Conservation (phyloP, 116 monocot species). For the Posidonia oceanica region DNA sequence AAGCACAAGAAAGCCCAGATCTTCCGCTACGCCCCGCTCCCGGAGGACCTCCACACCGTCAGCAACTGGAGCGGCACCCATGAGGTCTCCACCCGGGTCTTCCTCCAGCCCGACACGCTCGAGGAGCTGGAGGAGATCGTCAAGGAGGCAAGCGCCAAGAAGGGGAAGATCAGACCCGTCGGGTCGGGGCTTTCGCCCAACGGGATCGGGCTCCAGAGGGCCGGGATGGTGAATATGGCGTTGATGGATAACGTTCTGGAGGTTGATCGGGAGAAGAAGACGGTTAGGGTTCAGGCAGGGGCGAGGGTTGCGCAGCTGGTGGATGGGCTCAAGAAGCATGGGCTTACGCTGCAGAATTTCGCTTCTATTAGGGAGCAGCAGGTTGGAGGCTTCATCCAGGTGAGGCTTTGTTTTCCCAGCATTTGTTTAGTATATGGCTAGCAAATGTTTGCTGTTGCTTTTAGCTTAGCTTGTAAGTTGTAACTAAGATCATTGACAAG, state of each 20-base stretch:
- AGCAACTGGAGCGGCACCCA: slow-evolving; percentile 98
- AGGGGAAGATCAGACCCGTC: slow-evolving; percentile 60
- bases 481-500: too few relatives aligned
- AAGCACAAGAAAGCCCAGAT: slow-evolving; percentile 82
- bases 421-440: too few relatives aligned
- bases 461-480: too few relatives aligned
- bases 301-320: slow-evolving; percentile 76
- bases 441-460: too few relatives aligned
- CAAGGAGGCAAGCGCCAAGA: slow-evolving; percentile 35
- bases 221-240: slow-evolving; percentile 88
- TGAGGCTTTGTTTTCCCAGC: slow-evolving; percentile 3
- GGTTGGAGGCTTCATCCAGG: slow-evolving; percentile 84
- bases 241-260: slow-evolving; percentile 88
- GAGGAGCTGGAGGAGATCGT: slow-evolving; percentile 56
- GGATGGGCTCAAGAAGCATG: slow-evolving; percentile 72
- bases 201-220: slow-evolving; percentile 68
- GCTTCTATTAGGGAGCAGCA: slow-evolving; percentile 98
- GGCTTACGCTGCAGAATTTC: slow-evolving; percentile 89
- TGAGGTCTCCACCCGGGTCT: slow-evolving; percentile 74
- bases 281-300: slow-evolving; percentile 81
- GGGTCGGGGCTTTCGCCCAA: slow-evolving; percentile 92
- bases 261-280: slow-evolving; percentile 63
- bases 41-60: slow-evolving; percentile 94
- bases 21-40: slow-evolving; percentile 87
- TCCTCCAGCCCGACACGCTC: slow-evolving; percentile 83